Evolutionary conservation across 768 basidiomycete species (phyloP), one percentile per base, ranked within the genome.

Genomic region (Multifurca ochricompacta): DNA sequence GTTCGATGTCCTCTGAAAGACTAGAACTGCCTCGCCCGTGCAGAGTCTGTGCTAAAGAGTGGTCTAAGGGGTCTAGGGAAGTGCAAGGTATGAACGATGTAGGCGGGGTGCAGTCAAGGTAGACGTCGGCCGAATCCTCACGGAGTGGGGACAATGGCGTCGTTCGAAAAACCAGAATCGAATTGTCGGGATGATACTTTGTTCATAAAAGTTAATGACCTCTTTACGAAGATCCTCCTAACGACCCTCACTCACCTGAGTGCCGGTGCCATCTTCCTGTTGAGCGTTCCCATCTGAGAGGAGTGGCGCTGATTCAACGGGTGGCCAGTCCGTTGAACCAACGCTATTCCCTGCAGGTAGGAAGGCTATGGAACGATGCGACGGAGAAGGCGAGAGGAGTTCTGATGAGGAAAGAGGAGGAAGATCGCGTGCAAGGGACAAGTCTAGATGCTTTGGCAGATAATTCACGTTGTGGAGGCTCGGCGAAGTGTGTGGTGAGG

Each of bases 271-370:
- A 16, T 30, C 13, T 3, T 36, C 40, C 16, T 48, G 18, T 27
- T n/a, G 30, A 10, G 14, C 34, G 43, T 23, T 37, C 41, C 10
- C 27, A 25, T 39, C 34, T 30, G 27, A 18, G 4, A 34, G 23
- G 9, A 13, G 16, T 44, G 30, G 34, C 27, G 28, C 18, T 18
- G 34, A 37, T 44, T 27, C 54, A 43, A 36, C 49, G 48, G 54
- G 54, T 55, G 47, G 54, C 54, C 54, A 55, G 54, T 37, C 54
- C 51, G 44, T 19, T 52, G 51, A 37, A 35, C 3, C 32, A 1
- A 43, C 25, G 23, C 34, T 35, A 36, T 28, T 31, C 43, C 21
- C 35, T 21, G 5, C 42, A 11, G 51, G 27, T 42, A 23, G 37
- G 41, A 43, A 54, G 23, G 35, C 6, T 19, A 23, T 10, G 13